Base-by-base conservation (phyloP, 1,284 basidiomycete genomes). In the Tylopilus orsonianus region DNA sequence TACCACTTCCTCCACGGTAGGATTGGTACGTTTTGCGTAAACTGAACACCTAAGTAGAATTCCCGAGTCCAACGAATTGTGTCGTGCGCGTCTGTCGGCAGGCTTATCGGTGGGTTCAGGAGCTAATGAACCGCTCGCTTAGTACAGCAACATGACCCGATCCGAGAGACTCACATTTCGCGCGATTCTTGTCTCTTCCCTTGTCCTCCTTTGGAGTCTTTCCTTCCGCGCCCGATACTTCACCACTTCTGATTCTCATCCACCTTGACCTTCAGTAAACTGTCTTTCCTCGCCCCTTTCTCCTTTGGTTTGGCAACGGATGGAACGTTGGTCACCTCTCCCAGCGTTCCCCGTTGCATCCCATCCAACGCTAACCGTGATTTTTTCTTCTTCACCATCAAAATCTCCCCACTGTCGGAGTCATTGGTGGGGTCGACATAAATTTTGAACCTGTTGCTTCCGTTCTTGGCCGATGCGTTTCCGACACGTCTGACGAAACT, bases 371-470 rank as follows among this genome's bases (percentile, higher is more conserved):
- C 80, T 0, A 74, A 74, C 2, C 87, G 71, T 4, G 80, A 81
- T 62, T 87, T 89, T 73, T 83, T 83, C 77, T 87, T 89, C 80
- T 87, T 86, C 40, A 90, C 79, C 58, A 90, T 73, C 19, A 88
- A 61, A 29, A 88, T 79, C 52, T 87, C 85, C 5, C 78, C 84
- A 27, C 84, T 71, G 10, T 87, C 84, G 0, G 79, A 77, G 54
- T 86, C 84, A 16, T 77, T 71, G 1, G 73, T 67, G 1, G 83
- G 80, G 59, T 89, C 86, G 8, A 89, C 83, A 57, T 83, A 87
- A 46, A 89, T 86, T 56, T 88, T 84, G 57, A 86, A 85, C 2
- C 78, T 80, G 9, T 77, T 79, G 14, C 74, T 67, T 10, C 68
- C 71, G 1, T 70, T 63, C 5, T 75, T 75, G 34, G 63, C 34